Evolutionary conservation across 1,284 basidiomycete species (phyloP), one percentile per base, ranked within the genome.

Genomic region (Moniliophthora roreri): DNA sequence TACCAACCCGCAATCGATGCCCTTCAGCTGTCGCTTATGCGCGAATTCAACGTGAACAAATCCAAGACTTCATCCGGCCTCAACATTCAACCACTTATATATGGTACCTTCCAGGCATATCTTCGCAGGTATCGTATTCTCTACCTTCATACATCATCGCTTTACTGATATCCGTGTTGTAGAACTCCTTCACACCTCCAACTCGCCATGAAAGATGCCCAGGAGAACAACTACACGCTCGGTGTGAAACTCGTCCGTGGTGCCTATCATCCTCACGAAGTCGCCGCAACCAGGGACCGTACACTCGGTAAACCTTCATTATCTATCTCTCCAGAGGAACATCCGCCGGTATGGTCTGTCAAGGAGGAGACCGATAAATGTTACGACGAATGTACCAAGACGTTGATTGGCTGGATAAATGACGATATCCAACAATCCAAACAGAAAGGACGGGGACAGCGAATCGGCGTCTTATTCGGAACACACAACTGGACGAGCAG

Each of bases 201-300:
- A 0, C 80, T 81, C 26, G 81, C 85, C 32, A 70, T 95, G 42
- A 71, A 72, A n/a, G 85, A 91, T 52, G 89, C 95, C 7, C 76
- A 82, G 57, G 69, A 68, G 44, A 76, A 86, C 60, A 78, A 81
- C 41, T 98, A 94, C 68, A 78, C 89, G 0, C 80, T 98, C 1
- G 95, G 95, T 15, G 85, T 95, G 58, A 98, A 98, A 72, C 87
- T 98, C 52, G 95, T 98, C 32, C 85, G 96, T 21, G 96, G 95
- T 0, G 95, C 95, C 1, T 98, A 98, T 69, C 91, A 95, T 62
- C 80, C 85, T 1, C 79, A 88, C 52, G 96, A 98, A 67, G 65
- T 84, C 42, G 73, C 74, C 16, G 79, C 82, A 1, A 75, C 84
- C 61, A 50, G 64, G 16, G 61, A 61, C n/a, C 56, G 57, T 21